phyloP scores from a whole-genome alignment of 441 rosid genomes.

The Gossypium schwendimanii region DNA sequence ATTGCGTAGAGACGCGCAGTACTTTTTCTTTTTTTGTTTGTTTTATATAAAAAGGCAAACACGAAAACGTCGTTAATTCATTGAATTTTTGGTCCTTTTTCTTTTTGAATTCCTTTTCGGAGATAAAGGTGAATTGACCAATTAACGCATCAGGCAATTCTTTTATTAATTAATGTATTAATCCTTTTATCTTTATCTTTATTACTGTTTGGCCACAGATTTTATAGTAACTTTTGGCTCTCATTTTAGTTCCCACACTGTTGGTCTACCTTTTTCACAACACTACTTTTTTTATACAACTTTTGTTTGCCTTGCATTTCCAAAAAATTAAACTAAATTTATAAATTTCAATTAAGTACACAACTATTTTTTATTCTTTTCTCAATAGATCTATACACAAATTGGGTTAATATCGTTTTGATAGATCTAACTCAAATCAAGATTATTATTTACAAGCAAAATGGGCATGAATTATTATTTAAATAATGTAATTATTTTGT shows the following conservation, averaged over 20 bases:
- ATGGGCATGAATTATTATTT: too few relatives aligned
- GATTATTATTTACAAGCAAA: too few relatives aligned
- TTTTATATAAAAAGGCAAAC: neutral
- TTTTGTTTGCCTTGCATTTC: neutral
- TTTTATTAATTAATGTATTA: too few relatives aligned
- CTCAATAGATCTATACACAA: too few relatives aligned
- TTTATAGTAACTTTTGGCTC: neutral
- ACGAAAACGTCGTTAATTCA: neutral
- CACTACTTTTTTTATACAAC: neutral
- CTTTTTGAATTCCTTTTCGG: neutral
- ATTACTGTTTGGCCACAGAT: too few relatives aligned
- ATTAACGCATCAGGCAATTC: too few relatives aligned
- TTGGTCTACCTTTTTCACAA: neutral
- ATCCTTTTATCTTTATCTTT: neutral
- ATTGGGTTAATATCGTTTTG: too few relatives aligned
- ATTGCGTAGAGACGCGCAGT: neutral
- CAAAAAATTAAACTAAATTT: too few relatives aligned
- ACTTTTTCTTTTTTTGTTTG: neutral
- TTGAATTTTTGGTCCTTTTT: neutral
- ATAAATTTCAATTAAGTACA: too few relatives aligned
- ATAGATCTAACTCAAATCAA: too few relatives aligned
- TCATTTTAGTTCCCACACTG: neutral
- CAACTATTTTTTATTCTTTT: neutral
- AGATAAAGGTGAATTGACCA: too few relatives aligned
- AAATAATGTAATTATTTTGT: too few relatives aligned